Evolutionary conservation across 1,284 basidiomycete genomes (phyloP).

Genomic region (Cryptococcus floricola): DNA sequence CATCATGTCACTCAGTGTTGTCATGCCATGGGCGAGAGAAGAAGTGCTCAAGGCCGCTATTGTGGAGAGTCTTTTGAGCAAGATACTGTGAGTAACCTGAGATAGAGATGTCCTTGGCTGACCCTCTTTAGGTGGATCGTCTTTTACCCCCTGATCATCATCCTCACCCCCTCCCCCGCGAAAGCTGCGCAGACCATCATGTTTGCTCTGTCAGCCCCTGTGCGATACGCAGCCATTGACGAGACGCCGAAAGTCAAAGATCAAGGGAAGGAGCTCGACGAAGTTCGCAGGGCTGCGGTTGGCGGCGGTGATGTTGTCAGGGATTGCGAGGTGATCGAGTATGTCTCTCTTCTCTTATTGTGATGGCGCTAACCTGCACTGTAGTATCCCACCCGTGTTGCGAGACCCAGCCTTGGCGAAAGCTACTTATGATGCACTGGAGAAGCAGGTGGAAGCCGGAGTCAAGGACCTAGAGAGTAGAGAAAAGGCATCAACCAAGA

Average conservation of each 20-base stretch:
- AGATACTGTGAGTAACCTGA: constrained; percentile 29
- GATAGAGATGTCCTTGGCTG: background rate
- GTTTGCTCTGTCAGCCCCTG: constrained; percentile 42
- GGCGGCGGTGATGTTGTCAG: constrained; percentile 43
- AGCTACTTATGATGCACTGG: constrained; percentile 37
- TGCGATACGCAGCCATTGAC: constrained; percentile 29
- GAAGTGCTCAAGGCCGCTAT: constrained; percentile 36
- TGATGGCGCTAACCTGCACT: background rate
- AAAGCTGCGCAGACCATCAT: constrained; percentile 40
- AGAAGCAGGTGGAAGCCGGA: constrained; percentile 37
- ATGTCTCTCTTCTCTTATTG: constrained; percentile 11
- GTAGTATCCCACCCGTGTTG: constrained; percentile 34
- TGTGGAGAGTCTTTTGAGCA: constrained; percentile 16
- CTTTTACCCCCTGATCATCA: constrained; percentile 36
- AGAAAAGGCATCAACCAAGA: background rate
- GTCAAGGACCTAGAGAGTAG: constrained; percentile 20
- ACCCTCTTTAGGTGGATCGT: constrained; percentile 30
- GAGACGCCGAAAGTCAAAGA: constrained; percentile 13
- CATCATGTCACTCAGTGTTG: constrained; percentile 39
- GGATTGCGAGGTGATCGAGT: constrained; percentile 45
- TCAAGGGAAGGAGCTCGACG: constrained; percentile 9
- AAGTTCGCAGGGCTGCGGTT: constrained; percentile 26
- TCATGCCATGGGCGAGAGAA: constrained; percentile 45
- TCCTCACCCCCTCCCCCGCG: constrained; percentile 42
- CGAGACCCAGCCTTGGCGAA: constrained; percentile 28